Conservation (phyloP, 2,329 filamentous ascomycete species). For the Sphaerulina vaccinii region DNA sequence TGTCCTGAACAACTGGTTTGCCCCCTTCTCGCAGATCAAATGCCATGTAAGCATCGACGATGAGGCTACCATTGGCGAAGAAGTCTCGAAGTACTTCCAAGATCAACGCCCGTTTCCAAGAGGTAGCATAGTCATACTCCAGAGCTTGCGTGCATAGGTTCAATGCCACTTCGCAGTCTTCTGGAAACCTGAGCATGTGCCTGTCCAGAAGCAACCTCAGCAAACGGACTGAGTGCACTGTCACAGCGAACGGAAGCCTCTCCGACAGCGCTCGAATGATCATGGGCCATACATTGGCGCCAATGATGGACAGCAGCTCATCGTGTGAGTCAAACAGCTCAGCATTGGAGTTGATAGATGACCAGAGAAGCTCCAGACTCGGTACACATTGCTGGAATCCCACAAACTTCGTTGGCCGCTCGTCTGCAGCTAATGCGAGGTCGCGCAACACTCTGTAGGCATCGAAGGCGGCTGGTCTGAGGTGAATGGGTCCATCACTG, state of each 20-base stretch:
- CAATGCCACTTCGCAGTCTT: slow-evolving; percentile 80
- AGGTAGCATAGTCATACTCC: slow-evolving; percentile 72
- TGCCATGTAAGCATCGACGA: slow-evolving; percentile 75
- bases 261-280: slow-evolving; percentile 76
- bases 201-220: slow-evolving; percentile 77
- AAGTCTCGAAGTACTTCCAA: slow-evolving; percentile 88
- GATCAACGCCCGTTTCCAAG: slow-evolving; percentile 86
- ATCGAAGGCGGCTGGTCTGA: slow-evolving; percentile 77
- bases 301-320: slow-evolving; percentile 77
- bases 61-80: slow-evolving; percentile 74
- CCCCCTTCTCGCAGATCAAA: slow-evolving; percentile 74
- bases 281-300: slow-evolving; percentile 76
- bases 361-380: slow-evolving; percentile 87
- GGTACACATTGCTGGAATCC: slow-evolving; percentile 71
- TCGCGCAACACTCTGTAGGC: slow-evolving; percentile 87
- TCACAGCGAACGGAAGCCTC: slow-evolving; percentile 74
- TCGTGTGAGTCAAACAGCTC: slow-evolving; percentile 72
- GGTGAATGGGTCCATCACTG: slow-evolving; percentile 62
- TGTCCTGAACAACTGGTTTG: slow-evolving; percentile 74
- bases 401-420: slow-evolving; percentile 78
- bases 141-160: slow-evolving; percentile 80
- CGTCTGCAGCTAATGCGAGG: slow-evolving; percentile 82
- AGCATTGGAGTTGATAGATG: slow-evolving; percentile 82
- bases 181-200: slow-evolving; percentile 70
- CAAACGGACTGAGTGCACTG: slow-evolving; percentile 78